phyloP scores from a whole-genome alignment of 495 filamentous ascomycete genomes.

The Glarea lozoyensis region DNA sequence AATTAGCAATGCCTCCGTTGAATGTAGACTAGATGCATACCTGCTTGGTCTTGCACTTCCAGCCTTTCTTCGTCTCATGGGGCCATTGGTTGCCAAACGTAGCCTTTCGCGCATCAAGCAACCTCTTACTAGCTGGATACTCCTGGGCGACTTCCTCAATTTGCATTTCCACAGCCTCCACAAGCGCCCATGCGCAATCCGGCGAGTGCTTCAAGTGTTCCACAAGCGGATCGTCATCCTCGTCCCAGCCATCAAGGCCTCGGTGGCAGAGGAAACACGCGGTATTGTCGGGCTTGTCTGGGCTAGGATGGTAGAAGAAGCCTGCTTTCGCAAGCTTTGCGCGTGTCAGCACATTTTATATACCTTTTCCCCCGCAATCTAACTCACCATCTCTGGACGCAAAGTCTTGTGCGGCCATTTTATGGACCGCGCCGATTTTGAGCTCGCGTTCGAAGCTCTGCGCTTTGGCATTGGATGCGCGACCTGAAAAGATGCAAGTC shows the following conservation, averaged over 20 bases:
- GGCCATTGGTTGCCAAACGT: conserved; percentile 81
- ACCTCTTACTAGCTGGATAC: conserved; percentile 59
- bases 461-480: conserved; percentile 51
- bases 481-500: conserved; percentile 65
- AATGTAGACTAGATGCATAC: conserved; percentile 32
- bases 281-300: conserved; percentile 73
- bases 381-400: conserved; percentile 55
- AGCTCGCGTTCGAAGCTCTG: conserved; percentile 56
- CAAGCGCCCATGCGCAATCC: conserved; percentile 82
- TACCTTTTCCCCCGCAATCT: too few relatives aligned
- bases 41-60: conserved; percentile 81
- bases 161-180: conserved; percentile 57
- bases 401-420: conserved; percentile 70
- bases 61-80: conserved; percentile 78
- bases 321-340: conserved; percentile 68
- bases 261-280: conserved; percentile 78
- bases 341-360: conserved; percentile 10
- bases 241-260: conserved; percentile 82
- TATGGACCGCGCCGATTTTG: conserved; percentile 43
- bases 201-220: conserved; percentile 80
- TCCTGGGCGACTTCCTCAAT: conserved; percentile 55
- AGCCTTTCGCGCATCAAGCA: conserved; percentile 65
- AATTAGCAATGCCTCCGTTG: conserved; percentile 19
- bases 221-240: conserved; percentile 64
- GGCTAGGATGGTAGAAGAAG: conserved; percentile 75